These are phyloP conservation scores for Guillardia theta DNA, from an alignment of 78 protist species.

Conservation along the genomic window DNA sequence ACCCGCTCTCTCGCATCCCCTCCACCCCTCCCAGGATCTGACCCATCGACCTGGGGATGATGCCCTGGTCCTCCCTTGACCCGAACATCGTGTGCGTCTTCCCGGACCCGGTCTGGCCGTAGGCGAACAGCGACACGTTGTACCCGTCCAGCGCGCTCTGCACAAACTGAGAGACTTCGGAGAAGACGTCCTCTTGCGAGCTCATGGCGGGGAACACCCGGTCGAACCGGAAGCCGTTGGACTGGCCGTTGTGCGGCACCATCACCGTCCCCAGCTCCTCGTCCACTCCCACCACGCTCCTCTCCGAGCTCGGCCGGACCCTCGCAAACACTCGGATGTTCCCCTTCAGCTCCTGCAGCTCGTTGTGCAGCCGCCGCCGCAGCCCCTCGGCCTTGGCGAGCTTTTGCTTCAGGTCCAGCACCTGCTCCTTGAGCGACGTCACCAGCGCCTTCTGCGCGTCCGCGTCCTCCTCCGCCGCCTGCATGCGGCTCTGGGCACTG, in stretches of 20 bases:
- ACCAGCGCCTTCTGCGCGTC: not conserved
- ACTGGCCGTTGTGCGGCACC: not conserved
- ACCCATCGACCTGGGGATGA: constrained; percentile 41
- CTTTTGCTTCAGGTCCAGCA: constrained; percentile 5
- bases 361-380: constrained; percentile 34
- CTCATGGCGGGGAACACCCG: not conserved
- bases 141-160: constrained; percentile 57
- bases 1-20: not conserved
- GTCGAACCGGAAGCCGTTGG: not conserved
- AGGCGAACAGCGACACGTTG: constrained; percentile 46
- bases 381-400: not conserved
- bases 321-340: constrained; percentile 27
- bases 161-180: constrained; percentile 41
- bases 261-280: not conserved
- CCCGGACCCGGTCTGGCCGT: constrained; percentile 44
- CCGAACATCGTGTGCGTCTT: constrained; percentile 44
- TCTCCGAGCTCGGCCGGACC: not conserved
- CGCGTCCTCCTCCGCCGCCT: constrained; percentile 4
- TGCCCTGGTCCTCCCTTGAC: not conserved
- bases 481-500: not conserved
- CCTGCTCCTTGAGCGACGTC: not conserved
- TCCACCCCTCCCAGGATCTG: not conserved
- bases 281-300: not conserved
- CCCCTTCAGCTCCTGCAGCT: constrained; percentile 38
- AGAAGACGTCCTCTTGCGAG: constrained; percentile 21